Evolutionary conservation across 176 grass and related monocot species (phyloP).

Genomic region (Zizania latifolia): DNA sequence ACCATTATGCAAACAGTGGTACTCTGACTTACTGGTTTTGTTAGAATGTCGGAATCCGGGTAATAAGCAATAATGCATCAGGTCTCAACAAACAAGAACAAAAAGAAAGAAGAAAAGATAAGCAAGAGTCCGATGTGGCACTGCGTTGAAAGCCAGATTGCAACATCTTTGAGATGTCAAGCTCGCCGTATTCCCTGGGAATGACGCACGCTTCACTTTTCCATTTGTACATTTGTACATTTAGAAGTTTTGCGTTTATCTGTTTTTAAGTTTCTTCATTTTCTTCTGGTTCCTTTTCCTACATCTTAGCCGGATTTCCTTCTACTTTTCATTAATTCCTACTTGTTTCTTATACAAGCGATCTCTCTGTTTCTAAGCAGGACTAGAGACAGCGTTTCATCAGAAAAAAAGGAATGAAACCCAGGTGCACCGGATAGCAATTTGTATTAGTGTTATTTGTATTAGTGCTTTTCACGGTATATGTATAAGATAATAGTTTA

Average conservation of each 20-base stretch:
- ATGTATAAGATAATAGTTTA: too few species aligned
- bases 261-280: not conserved
- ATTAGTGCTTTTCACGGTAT: too few species aligned
- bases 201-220: not conserved
- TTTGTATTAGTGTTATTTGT: too few species aligned
- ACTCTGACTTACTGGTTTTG: not conserved
- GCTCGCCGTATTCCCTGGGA: not conserved
- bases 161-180: not conserved
- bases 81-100: not conserved
- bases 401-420: too few species aligned
- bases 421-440: too few species aligned
- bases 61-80: not conserved
- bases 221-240: not conserved
- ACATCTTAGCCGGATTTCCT: not conserved
- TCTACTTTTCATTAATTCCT: not conserved
- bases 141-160: not conserved
- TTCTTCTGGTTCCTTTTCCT: not conserved
- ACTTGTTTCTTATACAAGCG: not conserved
- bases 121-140: not conserved
- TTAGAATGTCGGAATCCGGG: not conserved
- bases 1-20: not conserved
- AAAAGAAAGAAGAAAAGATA: not conserved
- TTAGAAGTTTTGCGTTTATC: not conserved
- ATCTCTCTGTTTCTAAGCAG: too few species aligned
- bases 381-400: too few species aligned